phyloP scores from a whole-genome alignment of 345 rosid genomes.

The Psidium guajava region DNA sequence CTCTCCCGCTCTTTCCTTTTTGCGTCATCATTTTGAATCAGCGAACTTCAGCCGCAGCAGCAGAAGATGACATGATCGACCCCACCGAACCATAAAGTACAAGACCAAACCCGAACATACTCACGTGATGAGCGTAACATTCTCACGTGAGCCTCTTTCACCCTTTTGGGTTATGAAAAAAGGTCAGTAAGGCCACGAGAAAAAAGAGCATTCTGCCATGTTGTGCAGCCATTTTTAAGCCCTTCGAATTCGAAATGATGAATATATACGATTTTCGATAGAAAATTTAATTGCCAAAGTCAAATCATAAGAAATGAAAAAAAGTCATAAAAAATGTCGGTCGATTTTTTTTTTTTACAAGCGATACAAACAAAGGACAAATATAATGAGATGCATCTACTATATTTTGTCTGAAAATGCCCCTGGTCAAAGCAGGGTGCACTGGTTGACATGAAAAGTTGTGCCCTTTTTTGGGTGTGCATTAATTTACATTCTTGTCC shows the following conservation, averaged over 20 bases:
- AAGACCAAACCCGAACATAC: no score
- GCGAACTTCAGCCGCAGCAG: no score
- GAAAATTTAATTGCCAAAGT: background rate
- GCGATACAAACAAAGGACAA: background rate
- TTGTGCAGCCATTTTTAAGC: background rate
- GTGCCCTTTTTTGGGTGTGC: background rate
- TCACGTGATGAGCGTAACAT: no score
- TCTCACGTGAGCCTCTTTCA: background rate
- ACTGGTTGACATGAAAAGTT: background rate
- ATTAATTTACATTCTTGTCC: background rate
- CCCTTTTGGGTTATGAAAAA: background rate
- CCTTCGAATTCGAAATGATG: no score
- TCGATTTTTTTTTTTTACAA: rapidly evolving
- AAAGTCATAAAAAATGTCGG: no score
- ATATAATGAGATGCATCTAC: background rate
- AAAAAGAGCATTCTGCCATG: background rate
- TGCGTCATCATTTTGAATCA: no score
- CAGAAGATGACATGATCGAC: no score
- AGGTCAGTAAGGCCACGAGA: background rate
- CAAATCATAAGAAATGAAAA: background rate
- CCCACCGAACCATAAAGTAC: no score
- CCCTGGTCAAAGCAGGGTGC: background rate
- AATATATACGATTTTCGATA: no score
- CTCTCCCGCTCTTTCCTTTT: no score
- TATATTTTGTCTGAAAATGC: background rate